Percentiles rank a stretch among this genome's conserved stretches.
Conservation (phyloP, 2,329 filamentous ascomycete species). For the Aureobasidium sp. region DNA sequence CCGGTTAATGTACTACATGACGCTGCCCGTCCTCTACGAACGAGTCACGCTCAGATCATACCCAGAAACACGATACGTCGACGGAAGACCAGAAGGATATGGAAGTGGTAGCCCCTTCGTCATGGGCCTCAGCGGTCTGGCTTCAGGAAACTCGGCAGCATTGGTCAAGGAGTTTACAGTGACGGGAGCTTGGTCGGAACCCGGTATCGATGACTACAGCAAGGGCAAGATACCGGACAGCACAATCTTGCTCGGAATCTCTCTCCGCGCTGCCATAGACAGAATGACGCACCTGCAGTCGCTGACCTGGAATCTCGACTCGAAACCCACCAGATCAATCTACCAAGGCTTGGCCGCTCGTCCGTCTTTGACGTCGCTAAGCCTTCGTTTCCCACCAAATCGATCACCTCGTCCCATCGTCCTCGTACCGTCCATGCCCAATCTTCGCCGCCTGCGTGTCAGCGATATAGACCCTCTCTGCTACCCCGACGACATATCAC, state of each 20-base stretch:
- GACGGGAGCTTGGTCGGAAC: conserved; percentile 51
- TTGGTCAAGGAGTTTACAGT: conserved; percentile 49
- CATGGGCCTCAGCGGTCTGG: conserved; percentile 56
- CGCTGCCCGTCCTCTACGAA: conserved; percentile 54
- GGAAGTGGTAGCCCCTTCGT: conserved; percentile 57
- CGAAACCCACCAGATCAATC: conserved; percentile 52
- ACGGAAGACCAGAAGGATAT: conserved; percentile 53
- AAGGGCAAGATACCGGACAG: conserved; percentile 56
- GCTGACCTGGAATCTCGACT: conserved; percentile 56
- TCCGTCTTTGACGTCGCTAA: conserved; percentile 46
- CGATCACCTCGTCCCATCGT: conserved; percentile 52
- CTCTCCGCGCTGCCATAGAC: conserved; percentile 52
- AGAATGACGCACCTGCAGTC: conserved; percentile 49
- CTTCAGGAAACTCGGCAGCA: conserved; percentile 47
- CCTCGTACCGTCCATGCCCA: conserved; percentile 50
- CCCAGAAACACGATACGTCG: conserved; percentile 50
- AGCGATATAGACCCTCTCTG: conserved; percentile 58
- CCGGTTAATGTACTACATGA: conserved; percentile 58
- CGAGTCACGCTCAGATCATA: conserved; percentile 52
- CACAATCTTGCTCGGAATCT: conserved; percentile 57
- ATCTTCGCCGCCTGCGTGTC: conserved; percentile 46
- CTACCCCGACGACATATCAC: conserved; percentile 56
- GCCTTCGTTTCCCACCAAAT: conserved; percentile 49
- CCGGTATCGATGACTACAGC: conserved; percentile 51
- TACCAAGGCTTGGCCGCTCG: conserved; percentile 50